These are phyloP conservation scores for Hortiboletus rubellus DNA, from an alignment of 1,284 basidiomycete species.

Conservation along the genomic window DNA sequence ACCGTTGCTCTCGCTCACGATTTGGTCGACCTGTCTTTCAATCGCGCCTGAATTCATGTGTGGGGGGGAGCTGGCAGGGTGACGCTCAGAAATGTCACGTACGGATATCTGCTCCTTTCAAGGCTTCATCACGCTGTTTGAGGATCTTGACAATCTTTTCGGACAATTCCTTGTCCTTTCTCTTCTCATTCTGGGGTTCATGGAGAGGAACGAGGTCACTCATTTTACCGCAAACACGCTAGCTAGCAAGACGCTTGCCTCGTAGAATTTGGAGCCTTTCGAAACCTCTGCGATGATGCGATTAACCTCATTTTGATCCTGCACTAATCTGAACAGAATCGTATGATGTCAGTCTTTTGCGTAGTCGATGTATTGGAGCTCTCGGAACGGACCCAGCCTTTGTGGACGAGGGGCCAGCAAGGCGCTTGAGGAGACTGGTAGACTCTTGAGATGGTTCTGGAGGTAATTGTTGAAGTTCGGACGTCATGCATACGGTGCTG, in stretches of 20 bases:
- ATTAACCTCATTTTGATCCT: slow-evolving; percentile 79
- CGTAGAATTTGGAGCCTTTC: slow-evolving; percentile 83
- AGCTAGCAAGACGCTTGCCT: slow-evolving; percentile 44
- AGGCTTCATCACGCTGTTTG: slow-evolving; percentile 60
- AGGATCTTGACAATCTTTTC: slow-evolving; percentile 67
- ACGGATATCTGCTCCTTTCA: slow-evolving; percentile 62
- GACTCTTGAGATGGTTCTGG: slow-evolving; percentile 54
- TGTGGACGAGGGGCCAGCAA: slow-evolving; percentile 74
- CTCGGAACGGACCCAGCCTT: slow-evolving; percentile 65
- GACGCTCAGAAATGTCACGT: slow-evolving; percentile 31
- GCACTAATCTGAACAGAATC: slow-evolving; percentile 53
- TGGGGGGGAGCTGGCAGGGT: background rate
- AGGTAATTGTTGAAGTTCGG: slow-evolving; percentile 18
- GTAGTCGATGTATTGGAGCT: background rate
- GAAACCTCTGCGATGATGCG: slow-evolving; percentile 78
- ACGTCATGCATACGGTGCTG: slow-evolving; percentile 17
- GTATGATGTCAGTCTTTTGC: slow-evolving; percentile 12
- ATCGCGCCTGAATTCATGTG: slow-evolving; percentile 21
- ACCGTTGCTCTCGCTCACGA: slow-evolving; percentile 20
- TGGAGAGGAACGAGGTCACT: slow-evolving; percentile 8
- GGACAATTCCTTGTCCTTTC: slow-evolving; percentile 79
- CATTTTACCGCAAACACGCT: background rate
- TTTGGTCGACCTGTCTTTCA: slow-evolving; percentile 28
- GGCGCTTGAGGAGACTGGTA: slow-evolving; percentile 65
- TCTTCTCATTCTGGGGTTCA: slow-evolving; percentile 69